Conservation (phyloP, 768 basidiomycete species). For the Filobasidium wieringae region DNA sequence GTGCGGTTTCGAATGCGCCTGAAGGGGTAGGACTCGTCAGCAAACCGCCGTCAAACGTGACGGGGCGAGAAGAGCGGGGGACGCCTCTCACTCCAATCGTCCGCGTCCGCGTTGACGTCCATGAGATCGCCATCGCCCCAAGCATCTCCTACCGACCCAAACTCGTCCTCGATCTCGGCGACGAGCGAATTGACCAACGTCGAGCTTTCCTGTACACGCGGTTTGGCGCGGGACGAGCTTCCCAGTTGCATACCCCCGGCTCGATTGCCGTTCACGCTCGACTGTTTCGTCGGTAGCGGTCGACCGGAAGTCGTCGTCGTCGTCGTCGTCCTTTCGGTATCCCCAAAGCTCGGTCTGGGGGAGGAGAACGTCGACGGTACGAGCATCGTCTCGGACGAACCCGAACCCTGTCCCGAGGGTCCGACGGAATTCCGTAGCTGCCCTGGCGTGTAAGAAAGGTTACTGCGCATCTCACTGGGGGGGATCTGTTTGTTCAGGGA, state of each 20-base stretch:
- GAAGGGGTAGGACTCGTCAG: not conserved
- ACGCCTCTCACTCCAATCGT: slow-evolving; percentile 83
- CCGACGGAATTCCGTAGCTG: slow-evolving; percentile 11
- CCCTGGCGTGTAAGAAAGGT: slow-evolving; percentile 45
- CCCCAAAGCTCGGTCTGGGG: slow-evolving; percentile 12
- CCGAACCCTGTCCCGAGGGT: slow-evolving; percentile 4
- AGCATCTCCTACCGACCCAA: slow-evolving; percentile 39
- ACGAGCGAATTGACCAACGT: slow-evolving; percentile 45
- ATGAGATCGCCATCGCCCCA: slow-evolving; percentile 78
- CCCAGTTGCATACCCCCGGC: slow-evolving; percentile 57
- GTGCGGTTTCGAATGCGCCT: slow-evolving; percentile 64
- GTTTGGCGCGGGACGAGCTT: slow-evolving; percentile 41
- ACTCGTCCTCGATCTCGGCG: slow-evolving; percentile 45
- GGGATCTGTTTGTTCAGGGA: slow-evolving; percentile 70
- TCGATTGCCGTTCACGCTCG: slow-evolving; percentile 30
- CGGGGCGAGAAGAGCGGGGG: too few species aligned
- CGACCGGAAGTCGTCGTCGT: not conserved
- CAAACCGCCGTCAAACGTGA: too few species aligned
- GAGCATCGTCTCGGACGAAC: not conserved
- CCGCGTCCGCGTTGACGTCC: slow-evolving; percentile 83
- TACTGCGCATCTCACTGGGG: slow-evolving; percentile 60
- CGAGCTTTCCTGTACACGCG: slow-evolving; percentile 7
- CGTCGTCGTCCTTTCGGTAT: not conserved
- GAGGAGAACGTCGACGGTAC: slow-evolving; percentile 9
- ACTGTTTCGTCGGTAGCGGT: not conserved